Evolutionary conservation across 2,329 filamentous ascomycete genomes (phyloP).

Genomic region (Periconia sp.): DNA sequence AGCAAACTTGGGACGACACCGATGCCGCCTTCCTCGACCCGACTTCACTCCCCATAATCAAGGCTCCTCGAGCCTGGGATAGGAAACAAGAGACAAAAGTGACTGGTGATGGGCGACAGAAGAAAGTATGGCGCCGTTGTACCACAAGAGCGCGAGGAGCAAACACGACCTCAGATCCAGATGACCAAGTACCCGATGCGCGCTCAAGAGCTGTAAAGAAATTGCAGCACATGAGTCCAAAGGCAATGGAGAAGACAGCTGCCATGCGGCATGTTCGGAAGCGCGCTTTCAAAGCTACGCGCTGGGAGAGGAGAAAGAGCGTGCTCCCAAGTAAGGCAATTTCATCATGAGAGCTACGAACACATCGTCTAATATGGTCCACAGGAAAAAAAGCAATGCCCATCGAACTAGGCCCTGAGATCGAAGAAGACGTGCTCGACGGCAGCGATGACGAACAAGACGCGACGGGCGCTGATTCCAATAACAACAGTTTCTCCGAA

Average conservation of each 20-base stretch:
- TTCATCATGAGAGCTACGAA: background rate
- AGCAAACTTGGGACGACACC: constrained; percentile 48
- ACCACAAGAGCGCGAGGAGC: constrained; percentile 35
- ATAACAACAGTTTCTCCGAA: constrained; percentile 17
- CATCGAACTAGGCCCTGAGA: constrained; percentile 3
- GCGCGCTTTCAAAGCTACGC: constrained; percentile 42
- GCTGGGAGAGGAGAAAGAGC: constrained; percentile 45
- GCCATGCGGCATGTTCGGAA: constrained; percentile 26
- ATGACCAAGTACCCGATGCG: constrained; percentile 32
- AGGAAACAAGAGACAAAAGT: constrained; percentile 52
- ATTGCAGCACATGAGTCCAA: constrained; percentile 44
- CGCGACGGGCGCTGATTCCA: constrained; percentile 17
- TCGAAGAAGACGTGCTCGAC: constrained; percentile 14
- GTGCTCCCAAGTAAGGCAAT: constrained; percentile 37
- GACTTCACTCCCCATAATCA: constrained; percentile 47
- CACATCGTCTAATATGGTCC: constrained; percentile 14
- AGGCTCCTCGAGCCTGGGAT: constrained; percentile 57
- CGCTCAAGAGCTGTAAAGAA: constrained; percentile 54
- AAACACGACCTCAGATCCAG: constrained; percentile 17
- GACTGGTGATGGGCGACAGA: constrained; percentile 41
- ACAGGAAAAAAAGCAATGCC: constrained; percentile 33
- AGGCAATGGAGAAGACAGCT: constrained; percentile 36
- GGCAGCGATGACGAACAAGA: constrained; percentile 18
- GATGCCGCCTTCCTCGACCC: constrained; percentile 51
- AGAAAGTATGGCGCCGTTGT: constrained; percentile 57